These are phyloP conservation scores for Mycena leptocephala DNA, from an alignment of 768 basidiomycete genomes.

Conservation along the genomic window DNA sequence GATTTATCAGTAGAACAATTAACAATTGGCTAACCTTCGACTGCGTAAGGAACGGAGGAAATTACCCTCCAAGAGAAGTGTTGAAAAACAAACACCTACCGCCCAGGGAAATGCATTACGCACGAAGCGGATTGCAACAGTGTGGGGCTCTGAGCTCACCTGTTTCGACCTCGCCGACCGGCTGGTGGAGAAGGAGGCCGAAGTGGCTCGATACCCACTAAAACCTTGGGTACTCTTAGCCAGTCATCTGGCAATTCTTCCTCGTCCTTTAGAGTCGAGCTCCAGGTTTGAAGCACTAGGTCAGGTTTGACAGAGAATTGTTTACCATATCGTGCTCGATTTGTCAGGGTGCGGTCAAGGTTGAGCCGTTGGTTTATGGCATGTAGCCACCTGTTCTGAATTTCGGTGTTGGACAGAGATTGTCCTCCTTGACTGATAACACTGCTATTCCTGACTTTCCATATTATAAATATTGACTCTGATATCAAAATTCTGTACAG, in stretches of 20 bases:
- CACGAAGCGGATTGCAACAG: constrained; percentile 11
- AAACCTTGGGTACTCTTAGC: constrained; percentile 43
- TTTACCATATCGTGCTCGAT: constrained; percentile 23
- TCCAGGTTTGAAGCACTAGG: constrained; percentile 43
- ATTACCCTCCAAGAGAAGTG: background rate
- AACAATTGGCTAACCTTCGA: constrained; percentile 3
- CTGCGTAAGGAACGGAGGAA: background rate
- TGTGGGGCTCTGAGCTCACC: constrained; percentile 8
- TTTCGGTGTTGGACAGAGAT: background rate
- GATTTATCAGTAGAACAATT: no score
- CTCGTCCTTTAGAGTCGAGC: constrained; percentile 28
- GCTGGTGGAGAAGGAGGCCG: background rate
- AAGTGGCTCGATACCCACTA: constrained; percentile 48
- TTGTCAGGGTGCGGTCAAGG: constrained; percentile 35
- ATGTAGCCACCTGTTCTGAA: constrained; percentile 35
- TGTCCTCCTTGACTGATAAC: constrained; percentile 34
- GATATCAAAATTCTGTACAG: constrained; percentile 43
- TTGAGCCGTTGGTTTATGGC: constrained; percentile 35
- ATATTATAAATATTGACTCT: constrained; percentile 46
- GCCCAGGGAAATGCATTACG: constrained; percentile 9
- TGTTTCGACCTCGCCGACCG: background rate
- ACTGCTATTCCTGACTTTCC: constrained; percentile 44
- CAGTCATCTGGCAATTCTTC: constrained; percentile 36
- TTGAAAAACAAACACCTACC: background rate
- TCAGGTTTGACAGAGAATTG: constrained; percentile 12